These are phyloP conservation scores for Mycosarcoma mackinlayi DNA, from an alignment of 1,284 basidiomycete species.

Conservation along the genomic window DNA sequence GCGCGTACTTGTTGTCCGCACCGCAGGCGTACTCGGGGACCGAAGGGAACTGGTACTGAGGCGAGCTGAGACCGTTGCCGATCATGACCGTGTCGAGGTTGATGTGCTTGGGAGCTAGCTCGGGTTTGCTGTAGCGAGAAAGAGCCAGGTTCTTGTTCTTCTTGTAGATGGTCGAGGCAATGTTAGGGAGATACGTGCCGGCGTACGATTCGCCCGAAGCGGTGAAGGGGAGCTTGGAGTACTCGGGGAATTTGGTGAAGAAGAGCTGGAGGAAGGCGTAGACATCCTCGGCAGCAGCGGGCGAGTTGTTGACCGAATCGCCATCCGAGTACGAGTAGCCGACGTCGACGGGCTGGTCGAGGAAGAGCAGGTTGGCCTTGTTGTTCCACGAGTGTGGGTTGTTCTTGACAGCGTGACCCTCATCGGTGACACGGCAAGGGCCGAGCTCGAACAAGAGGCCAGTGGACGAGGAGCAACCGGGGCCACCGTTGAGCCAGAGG, in stretches of 20 bases:
- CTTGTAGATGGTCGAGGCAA: slow-evolving; percentile 61
- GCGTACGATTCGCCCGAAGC: slow-evolving; percentile 74
- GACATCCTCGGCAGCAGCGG: slow-evolving; percentile 82
- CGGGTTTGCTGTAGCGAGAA: slow-evolving; percentile 34
- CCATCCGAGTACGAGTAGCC: slow-evolving; percentile 85
- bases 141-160: slow-evolving; percentile 63
- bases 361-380: slow-evolving; percentile 78
- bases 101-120: slow-evolving; percentile 55
- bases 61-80: slow-evolving; percentile 65
- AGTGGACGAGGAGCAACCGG: slow-evolving; percentile 70
- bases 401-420: slow-evolving; percentile 76
- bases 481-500: slow-evolving; percentile 89
- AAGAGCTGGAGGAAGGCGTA: slow-evolving; percentile 91
- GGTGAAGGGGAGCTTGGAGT: slow-evolving; percentile 62
- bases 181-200: slow-evolving; percentile 72
- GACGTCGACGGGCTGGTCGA: slow-evolving; percentile 82
- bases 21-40: slow-evolving; percentile 83
- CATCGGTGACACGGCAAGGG: slow-evolving; percentile 79
- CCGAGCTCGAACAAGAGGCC: slow-evolving; percentile 85
- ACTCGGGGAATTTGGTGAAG: slow-evolving; percentile 71
- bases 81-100: slow-evolving; percentile 65
- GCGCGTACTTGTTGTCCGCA: slow-evolving; percentile 71
- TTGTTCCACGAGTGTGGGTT: slow-evolving; percentile 85
- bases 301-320: slow-evolving; percentile 78
- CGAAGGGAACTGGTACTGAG: slow-evolving; percentile 68